Evolutionary conservation across 2,329 filamentous ascomycete species (phyloP).

Genomic region (Stagonosporopsis tanaceti): DNA sequence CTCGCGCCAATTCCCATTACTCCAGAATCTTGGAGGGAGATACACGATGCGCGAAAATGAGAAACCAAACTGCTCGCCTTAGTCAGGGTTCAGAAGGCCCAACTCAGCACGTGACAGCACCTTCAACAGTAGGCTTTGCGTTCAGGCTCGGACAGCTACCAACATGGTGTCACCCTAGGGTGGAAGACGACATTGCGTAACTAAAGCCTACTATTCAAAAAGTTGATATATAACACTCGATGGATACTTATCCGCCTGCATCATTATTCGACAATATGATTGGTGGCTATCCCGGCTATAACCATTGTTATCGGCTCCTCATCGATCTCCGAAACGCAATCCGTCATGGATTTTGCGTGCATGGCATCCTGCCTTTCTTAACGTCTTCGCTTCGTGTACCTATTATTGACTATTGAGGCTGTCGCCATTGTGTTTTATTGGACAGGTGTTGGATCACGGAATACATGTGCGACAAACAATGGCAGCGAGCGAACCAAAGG

Average conservation of each 20-base stretch:
- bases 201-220: not conserved
- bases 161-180: not conserved
- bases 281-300: constrained; percentile 28
- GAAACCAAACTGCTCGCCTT: no score
- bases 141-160: no score
- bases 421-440: not conserved
- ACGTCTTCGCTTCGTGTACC: constrained; percentile 1
- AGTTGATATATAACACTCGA: not conserved
- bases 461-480: constrained; percentile 10
- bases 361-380: constrained; percentile 3
- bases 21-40: not conserved
- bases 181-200: not conserved
- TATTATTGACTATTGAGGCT: constrained; percentile 1
- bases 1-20: constrained; percentile 7
- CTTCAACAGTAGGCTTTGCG: no score
- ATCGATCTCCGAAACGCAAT: constrained; percentile 9
- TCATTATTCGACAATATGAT: constrained; percentile 8
- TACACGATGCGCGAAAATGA: not conserved
- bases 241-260: constrained; percentile 5
- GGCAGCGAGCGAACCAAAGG: constrained; percentile 11
- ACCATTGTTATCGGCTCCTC: constrained; percentile 23
- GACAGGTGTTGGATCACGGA: constrained; percentile 1
- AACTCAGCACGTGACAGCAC: no score
- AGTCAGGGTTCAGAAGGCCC: no score
- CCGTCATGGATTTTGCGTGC: constrained; percentile 23